Evolutionary conservation across 352 stramenopile genomes (phyloP).

Genomic region (Pythium aristosporum): DNA sequence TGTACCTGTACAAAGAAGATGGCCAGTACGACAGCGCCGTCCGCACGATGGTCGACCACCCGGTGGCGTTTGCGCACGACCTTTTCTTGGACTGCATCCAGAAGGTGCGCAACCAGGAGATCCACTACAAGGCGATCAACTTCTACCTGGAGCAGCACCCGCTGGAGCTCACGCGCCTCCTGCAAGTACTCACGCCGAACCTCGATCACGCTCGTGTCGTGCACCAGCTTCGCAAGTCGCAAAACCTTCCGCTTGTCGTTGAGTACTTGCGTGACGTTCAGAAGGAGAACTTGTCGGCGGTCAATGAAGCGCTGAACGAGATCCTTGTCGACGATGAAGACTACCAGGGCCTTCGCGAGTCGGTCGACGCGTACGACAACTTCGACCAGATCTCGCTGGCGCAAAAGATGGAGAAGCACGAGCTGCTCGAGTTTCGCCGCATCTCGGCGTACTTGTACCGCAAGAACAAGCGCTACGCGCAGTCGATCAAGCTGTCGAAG

Average conservation of each 20-base stretch:
- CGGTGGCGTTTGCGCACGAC: constrained; percentile 96
- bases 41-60: constrained; percentile 99
- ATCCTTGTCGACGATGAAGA: constrained; percentile 97
- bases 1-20: constrained; percentile 99
- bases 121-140: constrained; percentile 99
- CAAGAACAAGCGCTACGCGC: constrained; percentile 98
- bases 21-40: constrained; percentile 99
- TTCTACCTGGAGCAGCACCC: constrained; percentile 99
- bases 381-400: constrained; percentile 99
- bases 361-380: constrained; percentile 99
- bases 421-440: constrained; percentile 99
- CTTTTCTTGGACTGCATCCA: constrained; percentile 99
- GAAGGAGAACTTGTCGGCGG: constrained; percentile 97
- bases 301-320: constrained; percentile 99
- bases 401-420: constrained; percentile 98
- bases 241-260: constrained; percentile 96
- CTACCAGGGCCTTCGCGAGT: constrained; percentile 96
- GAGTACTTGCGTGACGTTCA: constrained; percentile 99
- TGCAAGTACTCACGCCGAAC: constrained; percentile 98
- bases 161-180: constrained; percentile 94
- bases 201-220: constrained; percentile 99
- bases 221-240: constrained; percentile 96
- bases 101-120: constrained; percentile 99
- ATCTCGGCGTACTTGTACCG: constrained; percentile 99
- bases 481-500: constrained; percentile 99